Evolutionary conservation across 208 protist genomes (phyloP).

Genomic region (Trypanosoma platydactyli): DNA sequence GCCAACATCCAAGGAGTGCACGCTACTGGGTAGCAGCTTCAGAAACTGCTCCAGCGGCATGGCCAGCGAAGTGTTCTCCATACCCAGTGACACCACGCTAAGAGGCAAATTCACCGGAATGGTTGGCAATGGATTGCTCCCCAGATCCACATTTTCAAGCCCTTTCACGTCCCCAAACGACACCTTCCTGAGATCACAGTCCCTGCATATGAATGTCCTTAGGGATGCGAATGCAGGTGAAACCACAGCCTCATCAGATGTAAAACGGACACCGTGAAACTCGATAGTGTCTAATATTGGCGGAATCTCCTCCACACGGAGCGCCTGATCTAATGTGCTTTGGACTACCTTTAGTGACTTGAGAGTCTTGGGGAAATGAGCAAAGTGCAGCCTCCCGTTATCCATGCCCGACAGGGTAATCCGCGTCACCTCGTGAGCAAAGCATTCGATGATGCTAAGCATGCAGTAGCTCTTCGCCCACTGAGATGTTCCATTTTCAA

Average conservation of each 20-base stretch:
- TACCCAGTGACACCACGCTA: not conserved
- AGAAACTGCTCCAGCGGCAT: conserved; percentile 1
- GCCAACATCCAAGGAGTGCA: conserved; percentile 8
- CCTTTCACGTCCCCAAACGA: not conserved
- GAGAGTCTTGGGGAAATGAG: conserved; percentile 11
- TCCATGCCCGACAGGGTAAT: conserved; percentile 5
- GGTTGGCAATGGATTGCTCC: not conserved
- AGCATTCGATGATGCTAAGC: conserved; percentile 13
- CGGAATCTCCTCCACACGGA: not conserved
- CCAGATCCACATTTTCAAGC: conserved; percentile 6
- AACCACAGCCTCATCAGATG: not conserved
- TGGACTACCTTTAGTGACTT: not conserved
- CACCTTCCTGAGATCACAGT: conserved; percentile 8
- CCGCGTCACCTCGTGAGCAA: not conserved
- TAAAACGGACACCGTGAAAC: conserved; percentile 6
- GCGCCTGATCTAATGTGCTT: conserved; percentile 14
- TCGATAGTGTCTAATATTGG: not conserved
- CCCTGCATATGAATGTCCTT: conserved; percentile 4
- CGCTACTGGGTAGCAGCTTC: not conserved
- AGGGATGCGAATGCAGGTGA: not conserved
- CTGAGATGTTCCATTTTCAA: too few species aligned
- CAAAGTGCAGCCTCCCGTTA: conserved; percentile 11
- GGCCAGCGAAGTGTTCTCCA: not conserved
- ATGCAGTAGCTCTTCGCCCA: conserved; percentile 6
- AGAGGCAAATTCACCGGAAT: conserved; percentile 1